These are phyloP conservation scores for Epichloe baconii DNA, from an alignment of 2,329 filamentous ascomycete genomes.

Conservation along the genomic window DNA sequence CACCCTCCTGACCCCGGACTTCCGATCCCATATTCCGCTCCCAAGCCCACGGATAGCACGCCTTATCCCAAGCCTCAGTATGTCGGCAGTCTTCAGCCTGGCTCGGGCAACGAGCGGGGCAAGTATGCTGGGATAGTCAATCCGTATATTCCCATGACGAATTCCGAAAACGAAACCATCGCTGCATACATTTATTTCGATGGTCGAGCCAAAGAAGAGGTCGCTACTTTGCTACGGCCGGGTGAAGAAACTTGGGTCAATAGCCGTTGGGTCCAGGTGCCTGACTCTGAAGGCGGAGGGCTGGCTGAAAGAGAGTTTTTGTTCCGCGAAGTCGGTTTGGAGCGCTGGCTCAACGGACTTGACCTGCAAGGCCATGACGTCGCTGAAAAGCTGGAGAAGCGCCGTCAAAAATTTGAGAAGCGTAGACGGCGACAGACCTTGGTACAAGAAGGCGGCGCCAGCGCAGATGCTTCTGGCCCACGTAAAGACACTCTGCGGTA, in stretches of 20 bases:
- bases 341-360: conserved; percentile 91
- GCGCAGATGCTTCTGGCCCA: conserved; percentile 23
- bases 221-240: conserved; percentile 79
- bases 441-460: conserved; percentile 20
- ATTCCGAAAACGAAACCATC: conserved; percentile 90
- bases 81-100: conserved; percentile 54
- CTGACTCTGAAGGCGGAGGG: conserved; percentile 80
- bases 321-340: conserved; percentile 90
- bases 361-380: conserved; percentile 90
- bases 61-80: conserved; percentile 72
- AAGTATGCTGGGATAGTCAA: conserved; percentile 46
- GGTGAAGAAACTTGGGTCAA: conserved; percentile 99
- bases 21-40: conserved; percentile 83
- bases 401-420: conserved; percentile 65
- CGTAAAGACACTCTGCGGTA: conserved; percentile 58
- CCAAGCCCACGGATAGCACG: conserved; percentile 63
- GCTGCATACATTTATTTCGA: conserved; percentile 99
- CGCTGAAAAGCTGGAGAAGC: conserved; percentile 79
- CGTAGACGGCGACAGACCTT: conserved; percentile 51
- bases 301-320: conserved; percentile 93
- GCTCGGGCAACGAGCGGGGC: conserved; percentile 33
- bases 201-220: conserved; percentile 87
- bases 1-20: conserved; percentile 84
- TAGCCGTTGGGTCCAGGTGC: conserved; percentile 91
- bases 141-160: conserved; percentile 85